A percentile compares a stretch with the other conserved stretches of the same genome.
Conservation (phyloP, 192 early-diverging fungal genomes). For the Coemansia sp. region DNA sequence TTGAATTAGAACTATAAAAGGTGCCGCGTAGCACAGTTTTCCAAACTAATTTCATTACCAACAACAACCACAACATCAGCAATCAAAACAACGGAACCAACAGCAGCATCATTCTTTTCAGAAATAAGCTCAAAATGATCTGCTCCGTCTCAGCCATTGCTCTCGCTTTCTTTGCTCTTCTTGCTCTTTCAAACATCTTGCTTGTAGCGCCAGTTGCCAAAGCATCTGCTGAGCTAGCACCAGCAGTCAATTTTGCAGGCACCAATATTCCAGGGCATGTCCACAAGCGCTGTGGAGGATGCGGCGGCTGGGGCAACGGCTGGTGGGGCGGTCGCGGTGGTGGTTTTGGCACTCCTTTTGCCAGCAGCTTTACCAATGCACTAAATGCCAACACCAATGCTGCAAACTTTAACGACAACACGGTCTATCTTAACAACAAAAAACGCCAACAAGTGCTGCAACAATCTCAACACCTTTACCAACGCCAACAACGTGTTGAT, state of each 20-base stretch:
- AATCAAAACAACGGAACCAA: neutral
- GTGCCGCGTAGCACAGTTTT: too few relatives aligned
- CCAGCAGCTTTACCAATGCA: constrained; percentile 10
- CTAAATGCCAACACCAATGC: constrained; percentile 12
- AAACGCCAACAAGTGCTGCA: constrained; percentile 1
- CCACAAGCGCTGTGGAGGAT: neutral
- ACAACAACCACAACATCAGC: neutral
- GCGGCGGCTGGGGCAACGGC: neutral
- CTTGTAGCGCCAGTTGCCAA: neutral
- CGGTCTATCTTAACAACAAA: constrained; percentile 17
- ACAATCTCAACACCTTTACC: constrained; percentile 70
- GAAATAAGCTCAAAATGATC: neutral
- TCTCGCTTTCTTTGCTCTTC: neutral
- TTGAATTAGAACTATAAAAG: too few relatives aligned
- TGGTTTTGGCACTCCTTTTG: constrained; percentile 13
- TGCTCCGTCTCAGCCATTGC: neutral
- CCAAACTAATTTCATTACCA: neutral
- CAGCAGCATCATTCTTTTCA: too few relatives aligned
- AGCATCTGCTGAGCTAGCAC: neutral
- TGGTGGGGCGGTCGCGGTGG: neutral
- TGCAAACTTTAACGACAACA: constrained; percentile 27
- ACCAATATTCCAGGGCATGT: neutral
- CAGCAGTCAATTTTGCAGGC: neutral
- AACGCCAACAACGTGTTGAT: constrained; percentile 63
- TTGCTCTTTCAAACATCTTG: neutral